These are phyloP conservation scores for Aurifilum marmelostoma DNA, from an alignment of 2,329 filamentous ascomycete genomes.

Conservation along the genomic window DNA sequence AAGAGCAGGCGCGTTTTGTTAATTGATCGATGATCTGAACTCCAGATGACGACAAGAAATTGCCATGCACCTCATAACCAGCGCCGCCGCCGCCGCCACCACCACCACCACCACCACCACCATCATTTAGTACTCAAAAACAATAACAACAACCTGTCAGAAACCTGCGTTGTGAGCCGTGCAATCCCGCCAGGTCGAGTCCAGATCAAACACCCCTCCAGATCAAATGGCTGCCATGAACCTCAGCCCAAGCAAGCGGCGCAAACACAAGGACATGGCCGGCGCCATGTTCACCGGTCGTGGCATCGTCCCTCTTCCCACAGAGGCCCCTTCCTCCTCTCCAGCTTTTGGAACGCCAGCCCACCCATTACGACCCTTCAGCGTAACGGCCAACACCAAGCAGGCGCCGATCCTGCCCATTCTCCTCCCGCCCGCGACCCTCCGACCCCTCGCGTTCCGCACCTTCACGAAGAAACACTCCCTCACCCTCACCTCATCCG, in stretches of 20 bases:
- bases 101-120: neutral
- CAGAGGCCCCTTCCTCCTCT: constrained; percentile 82
- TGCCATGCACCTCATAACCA: constrained; percentile 1
- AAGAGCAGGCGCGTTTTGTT: constrained; percentile 31
- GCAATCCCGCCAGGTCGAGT: too few species aligned
- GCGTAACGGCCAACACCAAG: constrained; percentile 52
- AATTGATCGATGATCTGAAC: constrained; percentile 31
- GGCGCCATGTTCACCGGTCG: constrained; percentile 30
- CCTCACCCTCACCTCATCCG: constrained; percentile 85
- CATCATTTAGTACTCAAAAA: too few species aligned
- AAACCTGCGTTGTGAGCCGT: too few species aligned
- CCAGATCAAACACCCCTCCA: too few species aligned
- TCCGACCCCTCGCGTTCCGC: constrained; percentile 89
- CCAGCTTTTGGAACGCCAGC: constrained; percentile 87
- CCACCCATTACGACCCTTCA: constrained; percentile 73
- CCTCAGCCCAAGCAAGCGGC: constrained; percentile 35
- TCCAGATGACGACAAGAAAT: constrained; percentile 5
- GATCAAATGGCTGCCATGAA: constrained; percentile 30
- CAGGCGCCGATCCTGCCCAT: constrained; percentile 77
- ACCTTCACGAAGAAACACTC: constrained; percentile 98
- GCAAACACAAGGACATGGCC: constrained; percentile 29
- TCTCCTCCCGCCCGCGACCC: constrained; percentile 80
- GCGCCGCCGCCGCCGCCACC: too few species aligned
- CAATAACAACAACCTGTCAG: neutral
- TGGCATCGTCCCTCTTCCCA: constrained; percentile 40